Evolutionary conservation across 1,284 basidiomycete genomes (phyloP).

Genomic region (Butyriboletus appendiculatus): DNA sequence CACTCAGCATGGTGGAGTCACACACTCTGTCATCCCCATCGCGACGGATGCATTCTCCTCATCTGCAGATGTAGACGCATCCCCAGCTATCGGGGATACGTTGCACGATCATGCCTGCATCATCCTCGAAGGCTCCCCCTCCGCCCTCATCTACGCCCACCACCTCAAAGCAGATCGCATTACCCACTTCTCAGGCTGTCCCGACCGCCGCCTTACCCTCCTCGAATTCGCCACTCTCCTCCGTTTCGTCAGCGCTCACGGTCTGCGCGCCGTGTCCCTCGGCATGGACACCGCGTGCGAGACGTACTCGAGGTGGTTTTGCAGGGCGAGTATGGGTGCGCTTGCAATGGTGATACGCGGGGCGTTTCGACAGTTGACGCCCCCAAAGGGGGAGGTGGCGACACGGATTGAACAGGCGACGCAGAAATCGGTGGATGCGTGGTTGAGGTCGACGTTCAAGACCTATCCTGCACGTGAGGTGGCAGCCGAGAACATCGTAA

Average conservation of each 20-base stretch:
- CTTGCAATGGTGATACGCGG: neutral
- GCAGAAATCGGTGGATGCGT: conserved; percentile 9
- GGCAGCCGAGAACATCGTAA: conserved; percentile 6
- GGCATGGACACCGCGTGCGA: conserved; percentile 14
- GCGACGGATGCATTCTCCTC: neutral
- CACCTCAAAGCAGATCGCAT: neutral
- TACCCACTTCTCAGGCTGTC: neutral
- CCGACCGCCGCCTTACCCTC: conserved; percentile 6
- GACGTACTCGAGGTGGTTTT: conserved; percentile 12
- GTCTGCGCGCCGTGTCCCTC: conserved; percentile 3
- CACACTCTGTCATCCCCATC: neutral
- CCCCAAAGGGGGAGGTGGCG: neutral
- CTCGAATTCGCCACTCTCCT: conserved; percentile 8
- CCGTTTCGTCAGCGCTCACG: conserved; percentile 7
- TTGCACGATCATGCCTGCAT: neutral
- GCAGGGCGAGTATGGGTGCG: conserved; percentile 1
- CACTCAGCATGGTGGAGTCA: neutral
- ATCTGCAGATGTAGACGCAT: neutral
- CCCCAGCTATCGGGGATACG: neutral
- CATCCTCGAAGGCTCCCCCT: neutral
- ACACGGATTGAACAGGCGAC: neutral
- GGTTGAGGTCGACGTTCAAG: conserved; percentile 6
- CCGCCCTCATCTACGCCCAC: neutral
- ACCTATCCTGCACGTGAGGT: conserved; percentile 5
- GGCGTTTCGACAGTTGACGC: neutral